These are phyloP conservation scores for Phytopythium montanum DNA, from an alignment of 352 stramenopile species.

Conservation along the genomic window DNA sequence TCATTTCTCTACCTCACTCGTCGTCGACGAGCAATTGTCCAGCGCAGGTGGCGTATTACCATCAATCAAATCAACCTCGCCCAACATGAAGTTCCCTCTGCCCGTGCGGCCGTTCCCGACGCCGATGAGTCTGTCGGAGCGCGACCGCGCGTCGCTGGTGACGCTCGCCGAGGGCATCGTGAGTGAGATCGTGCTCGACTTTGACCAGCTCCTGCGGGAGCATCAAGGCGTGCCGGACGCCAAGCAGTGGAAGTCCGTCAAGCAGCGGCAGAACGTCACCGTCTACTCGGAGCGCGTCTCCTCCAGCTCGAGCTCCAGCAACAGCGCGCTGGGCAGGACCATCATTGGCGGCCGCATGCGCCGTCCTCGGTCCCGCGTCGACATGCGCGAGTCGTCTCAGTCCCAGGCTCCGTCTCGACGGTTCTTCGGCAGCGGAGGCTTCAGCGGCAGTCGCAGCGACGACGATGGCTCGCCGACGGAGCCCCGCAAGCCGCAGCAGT, in stretches of 20 bases:
- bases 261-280: constrained; percentile 22
- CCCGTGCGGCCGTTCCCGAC: constrained; percentile 20
- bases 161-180: constrained; percentile 17
- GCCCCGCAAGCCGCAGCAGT: constrained; percentile 13
- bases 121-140: constrained; percentile 22
- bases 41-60: constrained; percentile 1
- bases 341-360: constrained; percentile 1
- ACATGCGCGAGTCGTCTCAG: constrained; percentile 3
- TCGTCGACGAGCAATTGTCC: background rate
- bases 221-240: constrained; percentile 17
- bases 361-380: background rate
- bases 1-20: constrained; percentile 9
- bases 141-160: constrained; percentile 17
- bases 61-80: too few relatives aligned
- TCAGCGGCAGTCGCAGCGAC: background rate
- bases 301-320: background rate
- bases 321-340: background rate
- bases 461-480: constrained; percentile 1
- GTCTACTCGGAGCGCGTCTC: constrained; percentile 19
- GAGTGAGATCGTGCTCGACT: constrained; percentile 23
- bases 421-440: constrained; percentile 4
- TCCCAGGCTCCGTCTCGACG: constrained; percentile 1
- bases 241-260: constrained; percentile 26
- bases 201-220: constrained; percentile 23
- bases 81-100: constrained; percentile 8